Base-by-base conservation (phyloP, 129 eudicot genomes). In the Chrysanthemum seticuspe region DNA sequence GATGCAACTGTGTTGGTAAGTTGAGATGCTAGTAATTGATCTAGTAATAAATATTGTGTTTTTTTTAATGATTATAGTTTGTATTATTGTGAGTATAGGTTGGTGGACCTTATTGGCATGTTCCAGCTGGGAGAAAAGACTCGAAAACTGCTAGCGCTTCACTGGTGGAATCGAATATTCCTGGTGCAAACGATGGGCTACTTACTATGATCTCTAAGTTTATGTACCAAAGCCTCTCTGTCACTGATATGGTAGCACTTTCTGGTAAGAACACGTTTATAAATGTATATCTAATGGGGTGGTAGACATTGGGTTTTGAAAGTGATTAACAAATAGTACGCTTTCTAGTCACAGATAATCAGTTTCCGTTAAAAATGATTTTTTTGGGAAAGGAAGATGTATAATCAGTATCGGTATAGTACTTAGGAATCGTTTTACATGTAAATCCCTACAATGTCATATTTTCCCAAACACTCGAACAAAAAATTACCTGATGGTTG, bases 61-160 rank as follows among this genome's bases (percentile, higher is more conserved):
- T 27, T 62, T 10, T 62, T 7, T 13, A 47, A 65, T 19, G 12
- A 13, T 25, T 13, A 52, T 59, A 16, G 29, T 58, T 50, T 60
- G 64, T 71, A 72, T 71, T 64, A 45, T 6, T 29, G 14, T 52
- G 45, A 40, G 55, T 81, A 56, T 57, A 95, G 99, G 99, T 90
- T 83, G 99, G 99, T 77, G 99, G 99, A 64, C 99, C 99, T 16
- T 90, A 88, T 66, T 95, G 99, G 99, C 76, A 86, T 74, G 99
- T 95, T 27, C 94, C 94, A 0, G 66, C 86, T 27, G 99, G 99
- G 18, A 80, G 97, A 72, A 95, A 88, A 58, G 99, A 95, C 87
- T 85, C 99, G 6, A 87, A 84, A 67, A 84, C 84, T 0, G 97
- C 96, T 61, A 78, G 87, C 64, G 79, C 78, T 71, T 88, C 78